Evolutionary conservation across 2,329 filamentous ascomycete species (phyloP).

Genomic region (Cladophialophora exuberans): DNA sequence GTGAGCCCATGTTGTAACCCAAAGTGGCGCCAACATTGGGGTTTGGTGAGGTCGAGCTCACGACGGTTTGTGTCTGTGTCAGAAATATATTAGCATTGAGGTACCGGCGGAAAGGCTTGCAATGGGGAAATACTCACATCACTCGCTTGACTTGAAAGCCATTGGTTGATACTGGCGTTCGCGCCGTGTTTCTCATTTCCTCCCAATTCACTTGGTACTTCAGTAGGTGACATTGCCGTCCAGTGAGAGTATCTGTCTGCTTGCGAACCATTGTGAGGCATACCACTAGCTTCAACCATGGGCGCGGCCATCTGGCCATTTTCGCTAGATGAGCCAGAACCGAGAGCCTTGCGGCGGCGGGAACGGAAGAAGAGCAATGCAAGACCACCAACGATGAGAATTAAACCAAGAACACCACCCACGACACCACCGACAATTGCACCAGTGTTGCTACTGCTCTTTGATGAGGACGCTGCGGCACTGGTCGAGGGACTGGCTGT

Average conservation of each 20-base stretch:
- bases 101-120: neutral
- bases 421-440: constrained; percentile 34
- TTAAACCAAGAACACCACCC: constrained; percentile 30
- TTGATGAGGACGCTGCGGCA: neutral
- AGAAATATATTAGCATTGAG: constrained; percentile 8
- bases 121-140: constrained; percentile 20
- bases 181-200: constrained; percentile 11
- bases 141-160: constrained; percentile 29
- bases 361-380: constrained; percentile 25
- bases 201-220: constrained; percentile 20
- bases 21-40: constrained; percentile 11
- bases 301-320: constrained; percentile 9
- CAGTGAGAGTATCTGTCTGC: constrained; percentile 24
- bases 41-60: constrained; percentile 13
- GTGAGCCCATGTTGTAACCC: constrained; percentile 15
- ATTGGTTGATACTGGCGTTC: constrained; percentile 25
- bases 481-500: neutral
- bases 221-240: constrained; percentile 27
- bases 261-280: constrained; percentile 3
- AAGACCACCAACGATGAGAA: constrained; percentile 21
- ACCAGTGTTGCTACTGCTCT: constrained; percentile 21
- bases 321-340: neutral
- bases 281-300: neutral
- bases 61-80: constrained; percentile 16
- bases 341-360: constrained; percentile 14